These are phyloP conservation scores for Arachis stenosperma DNA, from an alignment of 306 rosid species.

Conservation along the genomic window DNA sequence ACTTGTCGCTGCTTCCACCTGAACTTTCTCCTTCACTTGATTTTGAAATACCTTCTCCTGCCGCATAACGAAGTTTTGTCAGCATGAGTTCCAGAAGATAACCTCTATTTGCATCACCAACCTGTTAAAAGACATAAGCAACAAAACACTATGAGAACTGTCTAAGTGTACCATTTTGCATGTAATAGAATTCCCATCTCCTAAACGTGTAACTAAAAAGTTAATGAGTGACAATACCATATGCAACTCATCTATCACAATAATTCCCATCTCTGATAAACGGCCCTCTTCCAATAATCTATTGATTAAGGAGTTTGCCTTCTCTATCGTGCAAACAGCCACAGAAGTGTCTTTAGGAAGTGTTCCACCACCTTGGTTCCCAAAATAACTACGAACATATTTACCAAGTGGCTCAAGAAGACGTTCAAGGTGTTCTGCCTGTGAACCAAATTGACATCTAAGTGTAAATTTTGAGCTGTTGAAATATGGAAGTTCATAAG, in stretches of 20 bases:
- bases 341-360: slow-evolving; percentile 97
- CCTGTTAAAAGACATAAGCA: slow-evolving; percentile 61
- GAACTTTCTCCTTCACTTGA: slow-evolving; percentile 90
- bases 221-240: slow-evolving; percentile 61
- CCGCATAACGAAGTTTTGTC: slow-evolving; percentile 98
- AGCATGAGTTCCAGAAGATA: slow-evolving; percentile 94
- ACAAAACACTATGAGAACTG: slow-evolving; percentile 40
- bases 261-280: slow-evolving; percentile 91
- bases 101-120: slow-evolving; percentile 89
- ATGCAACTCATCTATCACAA: slow-evolving; percentile 96
- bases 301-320: slow-evolving; percentile 91
- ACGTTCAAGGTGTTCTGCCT: slow-evolving; percentile 91
- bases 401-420: slow-evolving; percentile 96
- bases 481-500: slow-evolving; percentile 14
- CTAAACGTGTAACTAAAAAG: slow-evolving; percentile 26
- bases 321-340: slow-evolving; percentile 98
- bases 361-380: slow-evolving; percentile 92
- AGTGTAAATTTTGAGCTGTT: slow-evolving; percentile 25
- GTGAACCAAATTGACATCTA: slow-evolving; percentile 38
- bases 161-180: slow-evolving; percentile 31
- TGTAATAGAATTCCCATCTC: slow-evolving; percentile 24
- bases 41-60: slow-evolving; percentile 88
- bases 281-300: slow-evolving; percentile 92
- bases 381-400: slow-evolving; percentile 95
- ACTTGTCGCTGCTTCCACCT: slow-evolving; percentile 82